phyloP scores from a whole-genome alignment of 225 moss, liverwort and hornwort genomes.

The Antitrichia curtipendula region DNA sequence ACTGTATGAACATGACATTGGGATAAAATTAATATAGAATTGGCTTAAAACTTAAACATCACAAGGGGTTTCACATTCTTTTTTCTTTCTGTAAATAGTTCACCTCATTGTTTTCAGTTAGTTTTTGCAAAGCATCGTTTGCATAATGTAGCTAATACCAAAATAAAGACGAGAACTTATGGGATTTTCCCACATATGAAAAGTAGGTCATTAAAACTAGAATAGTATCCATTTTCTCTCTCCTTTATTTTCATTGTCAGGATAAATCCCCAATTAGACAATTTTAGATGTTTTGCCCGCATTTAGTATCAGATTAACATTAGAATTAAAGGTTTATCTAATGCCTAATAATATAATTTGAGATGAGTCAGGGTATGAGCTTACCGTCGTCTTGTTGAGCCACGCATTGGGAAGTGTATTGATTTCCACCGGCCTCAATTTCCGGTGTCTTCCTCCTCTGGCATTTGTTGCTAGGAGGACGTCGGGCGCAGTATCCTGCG shows the following conservation, averaged over 20 bases:
- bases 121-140: background rate
- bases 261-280: background rate
- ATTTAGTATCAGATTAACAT: background rate
- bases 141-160: background rate
- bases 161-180: background rate
- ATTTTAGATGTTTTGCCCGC: background rate
- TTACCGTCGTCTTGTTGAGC: background rate
- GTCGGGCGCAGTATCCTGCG: constrained; percentile 2
- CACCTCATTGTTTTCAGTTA: background rate
- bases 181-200: background rate
- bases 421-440: background rate
- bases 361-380: background rate
- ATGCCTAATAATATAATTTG: background rate
- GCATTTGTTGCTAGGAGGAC: background rate
- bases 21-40: background rate
- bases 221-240: background rate
- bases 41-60: background rate
- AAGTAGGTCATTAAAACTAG: background rate
- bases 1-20: background rate
- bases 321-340: background rate
- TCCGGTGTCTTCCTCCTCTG: background rate
- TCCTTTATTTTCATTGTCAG: background rate
- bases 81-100: background rate
- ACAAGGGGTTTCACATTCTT: background rate
- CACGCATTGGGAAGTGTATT: background rate